These are phyloP conservation scores for Wickerhamomyces tratensis DNA, from an alignment of 805 yeast species.

Conservation along the genomic window DNA sequence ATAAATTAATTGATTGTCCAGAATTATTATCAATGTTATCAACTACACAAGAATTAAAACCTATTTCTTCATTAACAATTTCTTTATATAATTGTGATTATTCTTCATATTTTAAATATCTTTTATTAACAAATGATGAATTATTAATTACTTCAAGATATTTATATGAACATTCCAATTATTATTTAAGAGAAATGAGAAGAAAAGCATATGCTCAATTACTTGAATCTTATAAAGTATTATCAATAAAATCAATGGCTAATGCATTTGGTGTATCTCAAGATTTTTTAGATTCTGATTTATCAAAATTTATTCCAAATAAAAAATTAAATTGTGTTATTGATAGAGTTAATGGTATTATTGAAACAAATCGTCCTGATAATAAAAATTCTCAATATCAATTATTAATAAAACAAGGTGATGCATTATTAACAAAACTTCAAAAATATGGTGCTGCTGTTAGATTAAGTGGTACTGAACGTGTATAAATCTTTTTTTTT, in stretches of 20 bases:
- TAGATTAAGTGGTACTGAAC: constrained; percentile 86
- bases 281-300: constrained; percentile 78
- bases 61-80: constrained; percentile 75
- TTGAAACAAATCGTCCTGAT: constrained; percentile 94
- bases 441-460: constrained; percentile 98
- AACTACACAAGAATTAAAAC: constrained; percentile 60
- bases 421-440: constrained; percentile 80
- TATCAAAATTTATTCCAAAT: constrained; percentile 85
- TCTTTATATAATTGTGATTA: constrained; percentile 87
- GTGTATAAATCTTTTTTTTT: constrained; percentile 24
- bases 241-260: constrained; percentile 90
- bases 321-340: constrained; percentile 92
- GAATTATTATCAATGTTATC: constrained; percentile 79
- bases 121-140: constrained; percentile 69
- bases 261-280: constrained; percentile 83
- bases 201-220: constrained; percentile 91
- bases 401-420: constrained; percentile 82
- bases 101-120: constrained; percentile 61
- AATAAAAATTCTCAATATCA: constrained; percentile 93
- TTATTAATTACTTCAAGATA: constrained; percentile 59
- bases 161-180: constrained; percentile 70
- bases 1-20: constrained; percentile 84
- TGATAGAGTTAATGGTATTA: constrained; percentile 90
- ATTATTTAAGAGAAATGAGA: constrained; percentile 85
- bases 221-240: constrained; percentile 86